Evolutionary conservation across 1,284 basidiomycete genomes (phyloP).

Genomic region (Nidula niveotomentosa): DNA sequence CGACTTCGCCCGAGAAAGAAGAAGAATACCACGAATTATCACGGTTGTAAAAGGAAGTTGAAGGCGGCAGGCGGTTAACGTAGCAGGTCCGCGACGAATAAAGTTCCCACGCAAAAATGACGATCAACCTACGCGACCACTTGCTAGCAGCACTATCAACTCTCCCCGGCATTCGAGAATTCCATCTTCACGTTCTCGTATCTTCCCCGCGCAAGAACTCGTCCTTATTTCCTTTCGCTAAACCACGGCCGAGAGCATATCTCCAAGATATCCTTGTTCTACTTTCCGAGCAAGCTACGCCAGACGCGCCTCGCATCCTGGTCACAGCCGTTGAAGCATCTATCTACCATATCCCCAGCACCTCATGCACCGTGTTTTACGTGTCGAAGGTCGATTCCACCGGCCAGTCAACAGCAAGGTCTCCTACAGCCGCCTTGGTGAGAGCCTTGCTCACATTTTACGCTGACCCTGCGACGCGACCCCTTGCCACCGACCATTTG

Average conservation of each 20-base stretch:
- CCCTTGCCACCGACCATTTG: conserved; percentile 51
- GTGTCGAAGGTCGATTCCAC: conserved; percentile 95
- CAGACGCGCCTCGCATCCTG: conserved; percentile 50
- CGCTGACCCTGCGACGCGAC: conserved; percentile 63
- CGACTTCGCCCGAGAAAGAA: not conserved
- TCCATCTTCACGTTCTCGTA: conserved; percentile 75
- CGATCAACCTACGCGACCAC: conserved; percentile 56
- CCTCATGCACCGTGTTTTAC: conserved; percentile 79
- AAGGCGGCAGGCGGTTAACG: not conserved
- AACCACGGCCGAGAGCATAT: conserved; percentile 59
- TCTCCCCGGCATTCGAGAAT: conserved; percentile 65
- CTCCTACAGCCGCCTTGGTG: conserved; percentile 72
- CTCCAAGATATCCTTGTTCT: conserved; percentile 78
- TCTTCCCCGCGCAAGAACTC: conserved; percentile 71
- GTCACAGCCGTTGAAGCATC: conserved; percentile 83
- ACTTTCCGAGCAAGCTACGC: conserved; percentile 56
- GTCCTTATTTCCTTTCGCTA: conserved; percentile 75
- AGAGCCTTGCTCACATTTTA: conserved; percentile 70
- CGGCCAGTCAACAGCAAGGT: conserved; percentile 64
- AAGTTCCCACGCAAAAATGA: conserved; percentile 6
- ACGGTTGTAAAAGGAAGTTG: not conserved
- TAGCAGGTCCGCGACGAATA: not conserved
- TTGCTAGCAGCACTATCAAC: conserved; percentile 57
- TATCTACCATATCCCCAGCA: conserved; percentile 75
- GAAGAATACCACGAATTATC: not conserved